Percentiles rank a stretch among this genome's conserved stretches.
phyloP scores from a whole-genome alignment of 805 yeast genomes.

The Candida schatavii region DNA sequence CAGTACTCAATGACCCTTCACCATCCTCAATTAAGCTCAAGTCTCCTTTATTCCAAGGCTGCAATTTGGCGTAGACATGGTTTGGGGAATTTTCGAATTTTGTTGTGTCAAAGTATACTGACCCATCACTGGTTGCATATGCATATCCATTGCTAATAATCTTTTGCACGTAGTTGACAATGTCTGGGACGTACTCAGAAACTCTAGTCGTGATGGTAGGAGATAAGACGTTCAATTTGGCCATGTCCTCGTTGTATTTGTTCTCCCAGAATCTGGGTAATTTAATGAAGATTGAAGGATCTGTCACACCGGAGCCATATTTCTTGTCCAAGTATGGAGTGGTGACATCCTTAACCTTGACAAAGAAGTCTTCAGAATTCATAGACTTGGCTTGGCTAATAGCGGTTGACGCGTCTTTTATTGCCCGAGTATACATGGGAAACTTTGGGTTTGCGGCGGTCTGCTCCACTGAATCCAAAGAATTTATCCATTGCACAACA shows the following conservation, averaged over 20 bases:
- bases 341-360: conserved; percentile 66
- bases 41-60: conserved; percentile 97
- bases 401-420: conserved; percentile 48
- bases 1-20: conserved; percentile 74
- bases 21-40: conserved; percentile 86
- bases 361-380: conserved; percentile 40
- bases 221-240: conserved; percentile 74
- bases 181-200: conserved; percentile 93
- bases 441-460: conserved; percentile 69
- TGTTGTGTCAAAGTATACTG: conserved; percentile 92
- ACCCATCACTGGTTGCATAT: conserved; percentile 79
- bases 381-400: conserved; percentile 25
- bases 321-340: conserved; percentile 70
- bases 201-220: conserved; percentile 90
- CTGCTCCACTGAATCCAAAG: conserved; percentile 49
- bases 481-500: conserved; percentile 50
- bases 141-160: conserved; percentile 83
- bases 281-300: conserved; percentile 77
- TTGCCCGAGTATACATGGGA: conserved; percentile 77
- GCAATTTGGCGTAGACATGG: conserved; percentile 91
- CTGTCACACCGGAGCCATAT: conserved; percentile 73
- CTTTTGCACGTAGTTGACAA: conserved; percentile 69
- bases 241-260: conserved; percentile 84
- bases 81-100: conserved; percentile 67
- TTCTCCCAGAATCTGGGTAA: conserved; percentile 89